A percentile compares a stretch with the other conserved stretches of the same genome.
Conservation (phyloP, 2,329 filamentous ascomycete genomes). For the Cladosporium sp. region DNA sequence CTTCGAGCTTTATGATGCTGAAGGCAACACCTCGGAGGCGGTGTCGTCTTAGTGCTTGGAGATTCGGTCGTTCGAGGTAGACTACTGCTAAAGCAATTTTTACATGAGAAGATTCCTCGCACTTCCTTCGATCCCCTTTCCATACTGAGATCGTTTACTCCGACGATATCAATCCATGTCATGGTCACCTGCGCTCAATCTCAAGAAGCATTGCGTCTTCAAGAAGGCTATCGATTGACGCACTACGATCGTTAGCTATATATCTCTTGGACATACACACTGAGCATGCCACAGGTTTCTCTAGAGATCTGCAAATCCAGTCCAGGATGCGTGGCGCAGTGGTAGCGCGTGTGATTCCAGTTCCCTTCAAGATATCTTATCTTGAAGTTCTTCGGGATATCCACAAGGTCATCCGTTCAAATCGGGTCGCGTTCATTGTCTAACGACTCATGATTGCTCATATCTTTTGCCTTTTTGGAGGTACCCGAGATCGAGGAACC, state of each 20-base stretch:
- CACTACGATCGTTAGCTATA: not conserved
- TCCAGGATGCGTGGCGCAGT: conserved; percentile 20
- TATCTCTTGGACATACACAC: too few relatives aligned
- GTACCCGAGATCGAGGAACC: too few relatives aligned
- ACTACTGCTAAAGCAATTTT: not conserved
- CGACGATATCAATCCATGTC: not conserved
- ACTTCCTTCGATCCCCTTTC: not conserved
- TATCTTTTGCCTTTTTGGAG: not conserved
- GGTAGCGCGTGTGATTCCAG: conserved; percentile 23
- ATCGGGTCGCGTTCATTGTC: conserved; percentile 14
- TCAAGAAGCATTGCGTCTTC: not conserved
- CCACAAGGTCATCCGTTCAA: conserved; percentile 19
- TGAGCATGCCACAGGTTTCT: not conserved
- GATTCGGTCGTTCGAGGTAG: not conserved
- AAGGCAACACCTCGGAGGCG: not conserved
- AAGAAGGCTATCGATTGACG: too few relatives aligned
- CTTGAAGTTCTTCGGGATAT: not conserved
- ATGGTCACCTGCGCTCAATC: not conserved
- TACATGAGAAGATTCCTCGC: too few relatives aligned
- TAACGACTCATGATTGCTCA: not conserved
- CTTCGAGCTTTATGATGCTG: conserved; percentile 39
- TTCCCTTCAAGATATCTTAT: not conserved
- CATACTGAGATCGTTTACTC: not conserved
- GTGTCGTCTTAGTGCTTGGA: not conserved
- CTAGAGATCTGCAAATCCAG: not conserved